Base-by-base conservation (phyloP, 371 early-diverging fungal species). In the Choanephora cucurbitarum region DNA sequence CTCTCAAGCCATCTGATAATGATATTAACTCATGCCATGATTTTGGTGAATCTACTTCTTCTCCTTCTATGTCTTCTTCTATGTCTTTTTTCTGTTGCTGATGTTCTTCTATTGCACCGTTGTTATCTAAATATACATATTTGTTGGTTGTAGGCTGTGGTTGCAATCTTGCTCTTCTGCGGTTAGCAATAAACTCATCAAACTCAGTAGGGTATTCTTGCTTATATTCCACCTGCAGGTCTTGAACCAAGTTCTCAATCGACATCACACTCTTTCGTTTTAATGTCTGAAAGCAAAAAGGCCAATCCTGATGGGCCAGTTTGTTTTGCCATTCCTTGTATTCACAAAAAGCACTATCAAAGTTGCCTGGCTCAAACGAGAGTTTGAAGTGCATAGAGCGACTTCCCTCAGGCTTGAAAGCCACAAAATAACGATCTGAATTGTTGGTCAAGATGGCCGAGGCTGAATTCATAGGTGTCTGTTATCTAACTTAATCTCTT, bases 391-490 rank as follows among this genome's bases (percentile, higher is more conserved):
- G 88, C 37, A 76, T 85, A 23, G 82, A 82, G 28, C 76, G 77
- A 22, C 88, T 80, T 15, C 91, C 92, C 7, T 73, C 79, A 0
- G 87, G 86, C 31, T 82, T 80, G 59, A 89, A 86, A 37, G 86
- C 80, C 13, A 85, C 67, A 79, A 94, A 94, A 53, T 87, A 83
- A 44, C 84, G 77, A 66, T 94, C 93, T 8, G 80, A 83, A 56
- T 94, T 93, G 45, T 82, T 87, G 5, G 93, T 91, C 55, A 94
- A 66, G 49, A 88, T 76, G 5, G 90, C 89, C 22, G 89, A 88
- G 3, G 91, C 91, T 39, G 90, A 90, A 57, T 92, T 92, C 83
- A 80, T 79, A 0, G 94, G 93, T 31, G 93, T 92, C 85, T 89
- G 52, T 39, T 18, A 21, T 19, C 23, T 18, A 31, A 31, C n/a